These are phyloP conservation scores for Amanita phalloides DNA, from an alignment of 768 basidiomycete genomes.

Conservation along the genomic window DNA sequence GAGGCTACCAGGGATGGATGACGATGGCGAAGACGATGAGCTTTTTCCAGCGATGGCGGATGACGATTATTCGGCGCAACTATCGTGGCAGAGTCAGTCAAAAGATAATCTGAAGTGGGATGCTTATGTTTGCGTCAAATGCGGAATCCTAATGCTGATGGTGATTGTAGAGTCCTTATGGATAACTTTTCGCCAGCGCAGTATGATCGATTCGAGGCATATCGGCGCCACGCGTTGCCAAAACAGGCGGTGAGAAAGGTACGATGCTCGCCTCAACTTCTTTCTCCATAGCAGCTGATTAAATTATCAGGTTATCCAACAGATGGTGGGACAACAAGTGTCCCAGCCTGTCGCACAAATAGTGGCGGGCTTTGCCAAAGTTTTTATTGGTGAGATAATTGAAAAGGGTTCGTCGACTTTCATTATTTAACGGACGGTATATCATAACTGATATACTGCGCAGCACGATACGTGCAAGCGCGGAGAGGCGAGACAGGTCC, in stretches of 20 bases:
- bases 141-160: neutral
- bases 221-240: slow-evolving; percentile 71
- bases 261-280: slow-evolving; percentile 6
- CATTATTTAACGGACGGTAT: neutral
- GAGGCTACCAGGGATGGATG: slow-evolving; percentile 21
- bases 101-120: slow-evolving; percentile 76
- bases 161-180: slow-evolving; percentile 62
- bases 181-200: slow-evolving; percentile 78
- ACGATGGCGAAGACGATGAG: slow-evolving; percentile 72
- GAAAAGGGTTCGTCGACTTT: slow-evolving; percentile 55
- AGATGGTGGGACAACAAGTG: slow-evolving; percentile 69
- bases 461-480: slow-evolving; percentile 70
- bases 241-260: slow-evolving; percentile 80
- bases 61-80: slow-evolving; percentile 77
- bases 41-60: slow-evolving; percentile 79
- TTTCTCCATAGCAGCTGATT: neutral
- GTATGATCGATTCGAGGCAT: slow-evolving; percentile 85
- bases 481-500: slow-evolving; percentile 68
- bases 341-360: slow-evolving; percentile 84
- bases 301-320: slow-evolving; percentile 62
- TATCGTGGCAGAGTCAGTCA: slow-evolving; percentile 78
- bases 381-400: slow-evolving; percentile 88
- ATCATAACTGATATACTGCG: slow-evolving; percentile 1
- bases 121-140: neutral
- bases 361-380: slow-evolving; percentile 83